Percentiles rank a stretch among this genome's conserved stretches.
These are phyloP conservation scores for Sphaerostilbella broomeana DNA, from an alignment of 2,329 filamentous ascomycete species.

Conservation along the genomic window DNA sequence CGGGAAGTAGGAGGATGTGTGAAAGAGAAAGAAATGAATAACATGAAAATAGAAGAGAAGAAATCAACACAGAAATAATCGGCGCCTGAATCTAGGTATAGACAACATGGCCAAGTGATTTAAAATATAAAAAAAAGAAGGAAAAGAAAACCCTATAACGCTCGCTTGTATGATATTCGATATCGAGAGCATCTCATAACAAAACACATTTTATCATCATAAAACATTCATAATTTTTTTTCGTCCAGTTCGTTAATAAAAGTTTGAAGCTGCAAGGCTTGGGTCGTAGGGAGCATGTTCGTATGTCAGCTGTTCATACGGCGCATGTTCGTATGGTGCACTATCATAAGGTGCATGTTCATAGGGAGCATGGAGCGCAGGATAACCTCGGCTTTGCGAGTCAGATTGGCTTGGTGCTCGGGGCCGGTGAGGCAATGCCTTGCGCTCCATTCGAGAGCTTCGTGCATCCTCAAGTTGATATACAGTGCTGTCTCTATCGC, in stretches of 20 bases:
- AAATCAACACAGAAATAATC: neutral
- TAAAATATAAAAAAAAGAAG: neutral
- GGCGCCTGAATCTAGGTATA: neutral
- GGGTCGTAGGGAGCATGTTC: constrained; percentile 24
- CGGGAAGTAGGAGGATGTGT: constrained; percentile 16
- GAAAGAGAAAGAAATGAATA: constrained; percentile 2
- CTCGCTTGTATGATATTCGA: constrained; percentile 15
- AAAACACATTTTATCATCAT: constrained; percentile 12
- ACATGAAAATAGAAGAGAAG: constrained; percentile 9
- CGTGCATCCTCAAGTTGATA: constrained; percentile 42
- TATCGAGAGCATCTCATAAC: constrained; percentile 15
- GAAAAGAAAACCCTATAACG: constrained; percentile 8
- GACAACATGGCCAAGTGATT: neutral
- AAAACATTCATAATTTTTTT: constrained; percentile 22
- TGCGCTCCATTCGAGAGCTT: constrained; percentile 35
- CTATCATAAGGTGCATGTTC: constrained; percentile 22
- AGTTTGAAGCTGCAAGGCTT: constrained; percentile 22
- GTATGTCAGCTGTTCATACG: constrained; percentile 8
- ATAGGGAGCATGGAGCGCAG: constrained; percentile 23
- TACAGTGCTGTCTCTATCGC: constrained; percentile 45
- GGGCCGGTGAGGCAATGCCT: constrained; percentile 35
- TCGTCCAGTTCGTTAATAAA: constrained; percentile 27
- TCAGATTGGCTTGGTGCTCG: constrained; percentile 46
- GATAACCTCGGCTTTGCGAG: constrained; percentile 33
- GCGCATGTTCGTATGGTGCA: constrained; percentile 10